Evolutionary conservation across 306 rosid genomes (phyloP).

Genomic region (Ceratonia siliqua): DNA sequence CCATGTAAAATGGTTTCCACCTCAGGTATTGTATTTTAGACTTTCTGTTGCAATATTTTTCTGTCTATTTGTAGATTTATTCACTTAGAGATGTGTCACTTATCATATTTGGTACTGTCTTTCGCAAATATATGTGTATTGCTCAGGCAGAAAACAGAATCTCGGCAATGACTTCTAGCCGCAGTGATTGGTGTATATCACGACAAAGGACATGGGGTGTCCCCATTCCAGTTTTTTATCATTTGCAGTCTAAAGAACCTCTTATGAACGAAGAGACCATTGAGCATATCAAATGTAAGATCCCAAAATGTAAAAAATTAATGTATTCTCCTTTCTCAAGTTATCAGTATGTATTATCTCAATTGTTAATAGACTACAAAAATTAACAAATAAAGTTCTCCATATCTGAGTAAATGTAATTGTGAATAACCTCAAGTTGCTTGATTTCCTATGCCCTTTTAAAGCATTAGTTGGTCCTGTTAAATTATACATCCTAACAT

Average conservation of each 20-base stretch:
- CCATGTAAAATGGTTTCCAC: conserved; percentile 86
- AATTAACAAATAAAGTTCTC: conserved; percentile 20
- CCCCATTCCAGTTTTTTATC: conserved; percentile 98
- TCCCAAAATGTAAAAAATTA: conserved; percentile 17
- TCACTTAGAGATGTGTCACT: conserved; percentile 16
- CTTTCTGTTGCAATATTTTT: conserved; percentile 18
- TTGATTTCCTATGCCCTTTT: conserved; percentile 26
- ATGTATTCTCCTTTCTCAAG: conserved; percentile 9
- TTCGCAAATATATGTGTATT: conserved; percentile 32
- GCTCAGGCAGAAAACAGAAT: conserved; percentile 94
- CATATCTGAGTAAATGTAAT: conserved; percentile 11
- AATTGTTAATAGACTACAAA: not conserved
- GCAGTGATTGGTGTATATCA: conserved; percentile 98
- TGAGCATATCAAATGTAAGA: conserved; percentile 76
- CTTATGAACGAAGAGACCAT: conserved; percentile 92
- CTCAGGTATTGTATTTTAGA: conserved; percentile 66
- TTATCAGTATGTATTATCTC: conserved; percentile 5
- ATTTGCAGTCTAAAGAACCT: conserved; percentile 79
- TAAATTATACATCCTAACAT: conserved; percentile 17
- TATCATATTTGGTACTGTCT: conserved; percentile 24
- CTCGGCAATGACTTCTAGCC: conserved; percentile 86
- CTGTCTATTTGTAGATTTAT: conserved; percentile 15
- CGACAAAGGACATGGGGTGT: conserved; percentile 99
- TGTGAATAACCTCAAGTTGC: conserved; percentile 19
- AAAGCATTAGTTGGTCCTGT: conserved; percentile 23